phyloP scores from a whole-genome alignment of 805 yeast genomes.

The Saccharomycopsis amapae region DNA sequence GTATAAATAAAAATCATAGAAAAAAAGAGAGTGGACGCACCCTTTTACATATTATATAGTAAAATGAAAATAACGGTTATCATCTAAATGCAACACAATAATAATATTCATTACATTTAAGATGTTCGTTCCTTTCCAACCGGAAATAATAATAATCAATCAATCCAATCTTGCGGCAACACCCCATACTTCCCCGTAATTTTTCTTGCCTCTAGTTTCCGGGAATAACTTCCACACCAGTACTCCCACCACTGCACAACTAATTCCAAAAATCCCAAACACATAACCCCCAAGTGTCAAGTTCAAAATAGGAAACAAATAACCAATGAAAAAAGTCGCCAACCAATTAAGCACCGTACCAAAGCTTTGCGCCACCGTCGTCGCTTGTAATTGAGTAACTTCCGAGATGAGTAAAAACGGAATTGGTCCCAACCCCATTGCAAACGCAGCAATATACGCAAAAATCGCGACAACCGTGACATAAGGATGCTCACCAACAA shows the following conservation, averaged over 20 bases:
- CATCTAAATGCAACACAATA: no score
- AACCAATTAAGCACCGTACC: conserved; percentile 91
- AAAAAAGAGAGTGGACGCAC: no score
- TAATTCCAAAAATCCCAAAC: conserved; percentile 61
- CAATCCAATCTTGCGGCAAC: neutral
- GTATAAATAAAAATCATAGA: no score
- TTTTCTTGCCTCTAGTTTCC: conserved; percentile 62
- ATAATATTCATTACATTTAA: no score
- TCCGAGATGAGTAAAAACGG: conserved; percentile 88
- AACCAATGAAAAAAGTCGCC: conserved; percentile 79
- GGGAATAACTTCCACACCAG: conserved; percentile 51
- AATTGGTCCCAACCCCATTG: conserved; percentile 90
- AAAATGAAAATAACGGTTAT: no score
- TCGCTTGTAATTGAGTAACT: conserved; percentile 73
- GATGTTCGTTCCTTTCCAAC: neutral
- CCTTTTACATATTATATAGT: no score
- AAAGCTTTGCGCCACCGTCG: conserved; percentile 84
- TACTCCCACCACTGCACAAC: conserved; percentile 43
- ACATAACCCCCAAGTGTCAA: conserved; percentile 66
- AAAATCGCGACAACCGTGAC: conserved; percentile 60
- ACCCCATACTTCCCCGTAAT: conserved; percentile 66
- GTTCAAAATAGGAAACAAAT: conserved; percentile 68
- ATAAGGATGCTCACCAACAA: conserved; percentile 38
- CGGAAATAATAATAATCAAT: neutral
- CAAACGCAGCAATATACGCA: conserved; percentile 75